Percentiles rank a stretch among this genome's conserved stretches.
Evolutionary conservation across 768 basidiomycete genomes (phyloP).

Genomic region (Lactarius quietus): DNA sequence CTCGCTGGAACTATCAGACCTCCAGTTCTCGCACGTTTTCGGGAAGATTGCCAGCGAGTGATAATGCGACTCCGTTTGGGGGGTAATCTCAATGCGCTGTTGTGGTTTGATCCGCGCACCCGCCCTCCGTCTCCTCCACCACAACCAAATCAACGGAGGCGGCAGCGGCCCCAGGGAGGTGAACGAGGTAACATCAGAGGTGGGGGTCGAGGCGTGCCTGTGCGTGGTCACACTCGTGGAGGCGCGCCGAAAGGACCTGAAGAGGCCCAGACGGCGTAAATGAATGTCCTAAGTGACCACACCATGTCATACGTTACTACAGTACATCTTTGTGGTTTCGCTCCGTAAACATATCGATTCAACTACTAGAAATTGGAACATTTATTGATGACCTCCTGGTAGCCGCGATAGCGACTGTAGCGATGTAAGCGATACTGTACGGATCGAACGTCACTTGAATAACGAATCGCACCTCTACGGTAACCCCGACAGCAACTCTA

Average conservation of each 20-base stretch:
- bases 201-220: neutral
- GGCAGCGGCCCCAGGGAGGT: conserved; percentile 5
- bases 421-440: too few species aligned
- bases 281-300: neutral
- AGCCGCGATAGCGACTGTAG: neutral
- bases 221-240: neutral
- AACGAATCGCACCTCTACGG: too few species aligned
- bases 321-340: neutral
- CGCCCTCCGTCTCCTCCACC: conserved; percentile 8
- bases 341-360: neutral
- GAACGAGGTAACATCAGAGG: neutral
- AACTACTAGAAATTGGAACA: neutral
- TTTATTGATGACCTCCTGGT: neutral
- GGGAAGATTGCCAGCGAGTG: conserved; percentile 25
- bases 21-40: conserved; percentile 16
- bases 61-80: conserved; percentile 20
- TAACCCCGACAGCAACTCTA: too few species aligned
- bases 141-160: conserved; percentile 7
- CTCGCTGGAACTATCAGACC: conserved; percentile 23
- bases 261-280: neutral
- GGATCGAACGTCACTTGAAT: neutral
- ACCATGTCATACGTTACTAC: neutral
- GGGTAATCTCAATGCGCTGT: conserved; percentile 8
- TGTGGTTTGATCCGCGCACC: conserved; percentile 15
- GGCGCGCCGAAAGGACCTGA: neutral